Base-by-base conservation (phyloP, 495 filamentous ascomycete genomes). In the Aspergillus asperescens region DNA sequence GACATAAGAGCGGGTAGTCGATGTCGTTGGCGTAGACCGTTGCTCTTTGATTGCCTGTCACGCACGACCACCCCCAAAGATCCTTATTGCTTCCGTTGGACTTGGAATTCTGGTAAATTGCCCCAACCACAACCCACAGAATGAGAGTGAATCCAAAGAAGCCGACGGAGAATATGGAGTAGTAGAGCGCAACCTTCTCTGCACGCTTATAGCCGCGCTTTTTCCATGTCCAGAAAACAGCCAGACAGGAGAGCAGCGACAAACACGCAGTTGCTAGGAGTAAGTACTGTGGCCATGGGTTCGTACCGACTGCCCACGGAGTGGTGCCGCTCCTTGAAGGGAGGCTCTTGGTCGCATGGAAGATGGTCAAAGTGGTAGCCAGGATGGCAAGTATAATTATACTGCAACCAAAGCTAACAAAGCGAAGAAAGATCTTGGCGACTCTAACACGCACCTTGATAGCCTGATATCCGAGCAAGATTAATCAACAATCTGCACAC, bases 11-110 rank as follows among this genome's bases (percentile, higher is more conserved):
- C 40, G 79, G 81, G 70, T 96, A 99, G 68, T 90, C 79, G 53
- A 99, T 79, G 44, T 89, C 82, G 20, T 89, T 69, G 51, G 81
- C 65, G 66, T 89, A 96, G 19, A 94, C 68, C 51, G 87, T 66
- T 32, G 83, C 68, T 44, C 93, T 81, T 41, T 81, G 84, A 64
- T 96, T 97, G 55, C 95, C 44, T 34, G 44, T 78, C 23, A 89
- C 87, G 63, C 93, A 99, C 3, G 88, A 79, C 93, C 93, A 99
- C 23, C 90, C 92, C 93, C 93, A 99, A 61, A 99, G 77, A 65
- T 97, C 93, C 61, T 96, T 78, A 50, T 82, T 85, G 32, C 81
- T 71, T 58, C 83, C 85, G 62, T 81, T 84, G 55, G 79, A 73
- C 62, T 87, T 86, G 29, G 80, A 81, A 60, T 83, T 78, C 63